A percentile compares a stretch with the other conserved stretches of the same genome.
phyloP scores from a whole-genome alignment of 371 early-diverging fungal species.

The Mucor sp. region DNA sequence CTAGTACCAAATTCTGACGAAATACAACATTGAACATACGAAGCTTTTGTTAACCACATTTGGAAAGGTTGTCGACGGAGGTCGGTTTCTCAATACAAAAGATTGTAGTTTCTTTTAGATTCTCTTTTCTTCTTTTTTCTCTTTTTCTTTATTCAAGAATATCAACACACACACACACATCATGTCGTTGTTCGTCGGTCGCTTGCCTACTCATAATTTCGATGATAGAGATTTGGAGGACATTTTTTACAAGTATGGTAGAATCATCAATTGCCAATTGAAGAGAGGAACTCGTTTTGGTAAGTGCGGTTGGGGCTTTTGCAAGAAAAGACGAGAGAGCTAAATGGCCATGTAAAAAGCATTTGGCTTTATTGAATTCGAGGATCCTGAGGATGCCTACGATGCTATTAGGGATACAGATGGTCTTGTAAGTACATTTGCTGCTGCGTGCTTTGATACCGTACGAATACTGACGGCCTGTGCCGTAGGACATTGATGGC shows the following conservation, averaged over 20 bases:
- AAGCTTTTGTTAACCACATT: neutral
- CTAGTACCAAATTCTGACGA: too few relatives aligned
- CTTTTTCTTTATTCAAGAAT: neutral
- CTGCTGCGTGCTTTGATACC: neutral
- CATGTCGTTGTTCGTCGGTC: slow-evolving; percentile 65
- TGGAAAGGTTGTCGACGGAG: neutral
- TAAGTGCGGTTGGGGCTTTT: slow-evolving; percentile 1
- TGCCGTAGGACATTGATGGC: slow-evolving; percentile 45
- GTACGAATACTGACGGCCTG: neutral
- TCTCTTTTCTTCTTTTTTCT: slow-evolving; percentile 8
- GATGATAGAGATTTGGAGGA: slow-evolving; percentile 67
- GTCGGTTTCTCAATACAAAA: neutral
- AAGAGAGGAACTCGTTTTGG: slow-evolving; percentile 34
- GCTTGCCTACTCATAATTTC: slow-evolving; percentile 59
- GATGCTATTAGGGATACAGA: slow-evolving; percentile 67
- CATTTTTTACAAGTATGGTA: slow-evolving; percentile 68
- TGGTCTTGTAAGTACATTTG: slow-evolving; percentile 39
- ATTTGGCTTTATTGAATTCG: slow-evolving; percentile 66
- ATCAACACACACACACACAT: neutral
- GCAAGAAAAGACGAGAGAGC: neutral
- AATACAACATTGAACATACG: too few relatives aligned
- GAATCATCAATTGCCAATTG: slow-evolving; percentile 64
- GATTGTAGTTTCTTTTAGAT: neutral
- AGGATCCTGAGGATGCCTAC: slow-evolving; percentile 69
- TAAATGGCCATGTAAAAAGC: slow-evolving; percentile 21